Conservation (phyloP, 768 basidiomycete genomes). For the Lentinula sp. region DNA sequence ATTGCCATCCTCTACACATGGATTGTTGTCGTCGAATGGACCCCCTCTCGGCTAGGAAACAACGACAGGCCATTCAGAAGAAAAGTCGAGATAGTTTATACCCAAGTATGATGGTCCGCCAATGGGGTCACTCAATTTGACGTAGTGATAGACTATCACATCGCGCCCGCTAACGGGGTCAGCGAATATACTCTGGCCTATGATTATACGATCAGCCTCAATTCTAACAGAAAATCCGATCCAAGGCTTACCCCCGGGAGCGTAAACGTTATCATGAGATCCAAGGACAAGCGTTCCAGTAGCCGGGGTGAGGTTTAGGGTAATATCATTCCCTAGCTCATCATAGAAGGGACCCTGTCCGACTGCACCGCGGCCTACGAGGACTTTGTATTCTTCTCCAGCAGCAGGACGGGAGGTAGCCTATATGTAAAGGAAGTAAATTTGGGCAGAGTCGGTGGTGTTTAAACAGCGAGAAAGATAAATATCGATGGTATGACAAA, state of each 20-base stretch:
- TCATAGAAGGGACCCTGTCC: not conserved
- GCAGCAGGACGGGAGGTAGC: not conserved
- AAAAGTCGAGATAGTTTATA: constrained; percentile 23
- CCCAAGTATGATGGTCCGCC: constrained; percentile 11
- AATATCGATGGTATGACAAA: not conserved
- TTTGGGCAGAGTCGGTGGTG: not conserved
- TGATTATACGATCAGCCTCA: not conserved
- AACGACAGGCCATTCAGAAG: constrained; percentile 23
- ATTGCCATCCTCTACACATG: not conserved
- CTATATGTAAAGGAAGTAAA: not conserved
- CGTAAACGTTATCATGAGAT: constrained; percentile 22
- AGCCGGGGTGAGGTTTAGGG: not conserved
- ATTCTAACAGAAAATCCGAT: not conserved
- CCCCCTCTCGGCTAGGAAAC: not conserved
- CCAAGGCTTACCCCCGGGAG: constrained; percentile 14
- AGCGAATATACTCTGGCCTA: constrained; percentile 10
- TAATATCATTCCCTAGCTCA: constrained; percentile 3
- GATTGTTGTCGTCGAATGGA: too few species aligned
- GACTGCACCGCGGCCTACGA: constrained; percentile 1
- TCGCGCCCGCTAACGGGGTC: constrained; percentile 10
- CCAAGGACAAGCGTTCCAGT: constrained; percentile 18
- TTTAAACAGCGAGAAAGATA: not conserved
- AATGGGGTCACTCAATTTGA: not conserved
- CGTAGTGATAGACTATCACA: constrained; percentile 11
- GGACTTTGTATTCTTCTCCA: constrained; percentile 3